These are phyloP conservation scores for Dryas alaskensis DNA, from an alignment of 306 rosid species.

Conservation along the genomic window DNA sequence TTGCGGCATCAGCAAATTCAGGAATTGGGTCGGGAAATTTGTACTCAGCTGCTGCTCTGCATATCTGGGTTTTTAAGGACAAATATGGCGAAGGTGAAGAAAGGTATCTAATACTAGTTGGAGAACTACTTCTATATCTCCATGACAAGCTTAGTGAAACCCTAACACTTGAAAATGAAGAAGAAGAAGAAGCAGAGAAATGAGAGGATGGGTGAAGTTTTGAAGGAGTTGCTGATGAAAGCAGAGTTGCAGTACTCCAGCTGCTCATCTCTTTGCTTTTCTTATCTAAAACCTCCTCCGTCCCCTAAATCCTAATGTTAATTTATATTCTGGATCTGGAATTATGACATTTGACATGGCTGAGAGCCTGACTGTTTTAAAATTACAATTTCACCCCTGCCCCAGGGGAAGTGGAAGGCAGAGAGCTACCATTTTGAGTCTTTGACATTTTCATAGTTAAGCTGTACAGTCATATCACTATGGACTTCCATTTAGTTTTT, in stretches of 20 bases:
- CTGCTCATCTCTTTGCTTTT: constrained; percentile 32
- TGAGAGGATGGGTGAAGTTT: constrained; percentile 5
- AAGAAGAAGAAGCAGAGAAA: constrained; percentile 17
- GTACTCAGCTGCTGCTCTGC: constrained; percentile 67
- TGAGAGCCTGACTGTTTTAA: background rate
- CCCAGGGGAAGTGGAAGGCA: background rate
- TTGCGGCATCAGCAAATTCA: constrained; percentile 70
- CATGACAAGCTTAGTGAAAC: constrained; percentile 23
- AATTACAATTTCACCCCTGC: constrained; percentile 6
- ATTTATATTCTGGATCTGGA: background rate
- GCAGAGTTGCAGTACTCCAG: constrained; percentile 24
- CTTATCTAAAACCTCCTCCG: constrained; percentile 22
- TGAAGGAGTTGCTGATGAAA: constrained; percentile 21
- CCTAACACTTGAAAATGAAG: background rate
- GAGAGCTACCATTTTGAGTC: no score
- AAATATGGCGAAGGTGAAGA: constrained; percentile 21
- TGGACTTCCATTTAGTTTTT: no score
- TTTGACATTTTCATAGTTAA: no score
- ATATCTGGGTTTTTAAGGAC: constrained; percentile 32
- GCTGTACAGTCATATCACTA: no score
- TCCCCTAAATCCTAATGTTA: background rate
- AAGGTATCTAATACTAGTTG: constrained; percentile 17
- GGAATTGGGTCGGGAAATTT: constrained; percentile 97
- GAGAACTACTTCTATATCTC: background rate
- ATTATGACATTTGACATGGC: background rate